Evolutionary conservation across 352 stramenopile species (phyloP).

Genomic region (Thraustotheca clavata): DNA sequence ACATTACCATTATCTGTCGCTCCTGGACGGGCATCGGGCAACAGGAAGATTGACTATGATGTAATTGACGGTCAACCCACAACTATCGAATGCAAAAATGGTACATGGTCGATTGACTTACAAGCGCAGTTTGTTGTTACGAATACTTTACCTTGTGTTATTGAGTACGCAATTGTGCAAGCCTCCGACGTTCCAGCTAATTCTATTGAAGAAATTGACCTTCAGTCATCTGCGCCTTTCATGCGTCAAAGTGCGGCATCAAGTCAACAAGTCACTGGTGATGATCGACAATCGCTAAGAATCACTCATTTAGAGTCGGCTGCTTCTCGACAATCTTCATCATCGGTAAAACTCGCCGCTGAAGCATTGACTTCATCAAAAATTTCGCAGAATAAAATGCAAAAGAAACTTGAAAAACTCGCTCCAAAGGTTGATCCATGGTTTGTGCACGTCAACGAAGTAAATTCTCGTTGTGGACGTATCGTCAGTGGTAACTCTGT

Average conservation of each 20-base stretch:
- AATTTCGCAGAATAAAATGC: neutral
- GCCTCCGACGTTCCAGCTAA: conserved; percentile 54
- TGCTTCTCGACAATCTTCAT: neutral
- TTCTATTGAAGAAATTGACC: conserved; percentile 35
- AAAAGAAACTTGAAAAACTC: neutral
- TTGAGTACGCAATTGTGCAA: conserved; percentile 82
- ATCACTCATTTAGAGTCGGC: too few relatives aligned
- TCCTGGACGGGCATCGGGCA: conserved; percentile 37
- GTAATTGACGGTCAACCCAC: conserved; percentile 81
- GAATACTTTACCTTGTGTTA: conserved; percentile 71
- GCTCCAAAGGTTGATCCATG: neutral
- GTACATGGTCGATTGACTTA: conserved; percentile 71
- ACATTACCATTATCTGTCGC: conserved; percentile 50
- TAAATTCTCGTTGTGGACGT: conserved; percentile 64
- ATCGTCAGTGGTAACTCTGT: conserved; percentile 73
- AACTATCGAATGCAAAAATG: conserved; percentile 58
- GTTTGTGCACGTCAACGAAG: conserved; percentile 64
- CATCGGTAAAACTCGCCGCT: conserved; percentile 33
- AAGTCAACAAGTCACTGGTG: conserved; percentile 34
- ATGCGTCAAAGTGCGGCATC: conserved; percentile 19
- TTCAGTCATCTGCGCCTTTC: conserved; percentile 27
- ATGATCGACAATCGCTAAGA: too few relatives aligned
- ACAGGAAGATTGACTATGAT: conserved; percentile 61
- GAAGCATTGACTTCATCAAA: conserved; percentile 35
- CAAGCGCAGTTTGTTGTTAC: conserved; percentile 71